Conservation (phyloP, 257 asterid genomes). For the Lithospermum erythrorhizon region DNA sequence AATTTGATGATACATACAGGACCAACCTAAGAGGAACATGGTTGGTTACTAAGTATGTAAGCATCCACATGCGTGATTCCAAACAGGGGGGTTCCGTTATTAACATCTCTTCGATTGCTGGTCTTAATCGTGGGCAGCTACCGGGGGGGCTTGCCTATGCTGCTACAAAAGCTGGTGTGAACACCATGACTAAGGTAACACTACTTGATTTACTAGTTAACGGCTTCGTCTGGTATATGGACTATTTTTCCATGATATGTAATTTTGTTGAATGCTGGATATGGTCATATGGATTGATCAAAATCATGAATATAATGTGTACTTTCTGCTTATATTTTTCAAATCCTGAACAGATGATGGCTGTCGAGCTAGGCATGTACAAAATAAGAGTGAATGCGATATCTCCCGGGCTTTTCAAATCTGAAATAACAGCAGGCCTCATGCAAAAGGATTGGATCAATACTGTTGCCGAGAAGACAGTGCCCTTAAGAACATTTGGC, state of each 20-base stretch:
- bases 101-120: constrained; percentile 53
- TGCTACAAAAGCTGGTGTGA: constrained; percentile 42
- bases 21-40: constrained; percentile 43
- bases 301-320: background rate
- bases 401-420: constrained; percentile 27
- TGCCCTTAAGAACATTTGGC: constrained; percentile 16
- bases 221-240: background rate
- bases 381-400: constrained; percentile 29
- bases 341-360: constrained; percentile 20
- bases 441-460: constrained; percentile 18
- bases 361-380: constrained; percentile 28
- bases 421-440: constrained; percentile 26
- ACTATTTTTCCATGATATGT: background rate
- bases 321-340: background rate
- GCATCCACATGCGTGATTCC: constrained; percentile 28
- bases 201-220: too few species aligned
- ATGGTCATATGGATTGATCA: background rate
- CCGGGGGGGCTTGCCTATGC: constrained; percentile 48
- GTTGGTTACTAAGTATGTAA: constrained; percentile 44
- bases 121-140: constrained; percentile 39
- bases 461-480: constrained; percentile 10
- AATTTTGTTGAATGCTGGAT: background rate
- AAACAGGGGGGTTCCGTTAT: constrained; percentile 40
- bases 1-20: constrained; percentile 27
- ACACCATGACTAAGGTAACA: constrained; percentile 43